These are phyloP conservation scores for Apiotrichum laibachii DNA, from an alignment of 1,284 basidiomycete species.

Conservation along the genomic window DNA sequence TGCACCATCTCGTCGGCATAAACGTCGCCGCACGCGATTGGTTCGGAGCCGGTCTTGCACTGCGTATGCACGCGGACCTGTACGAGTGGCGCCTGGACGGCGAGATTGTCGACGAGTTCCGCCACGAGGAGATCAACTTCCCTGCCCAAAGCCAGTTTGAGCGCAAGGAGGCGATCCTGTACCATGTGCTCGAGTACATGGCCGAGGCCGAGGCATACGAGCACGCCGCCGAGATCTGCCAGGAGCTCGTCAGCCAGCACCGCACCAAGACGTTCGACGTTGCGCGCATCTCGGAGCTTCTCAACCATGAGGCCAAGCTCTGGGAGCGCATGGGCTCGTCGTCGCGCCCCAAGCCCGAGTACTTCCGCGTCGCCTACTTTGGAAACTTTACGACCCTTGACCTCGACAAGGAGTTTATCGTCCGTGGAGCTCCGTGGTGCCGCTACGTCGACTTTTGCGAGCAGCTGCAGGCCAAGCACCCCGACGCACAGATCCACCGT, in stretches of 20 bases:
- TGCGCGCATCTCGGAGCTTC: slow-evolving; percentile 74
- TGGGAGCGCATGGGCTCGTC: slow-evolving; percentile 79
- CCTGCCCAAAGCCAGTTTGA: slow-evolving; percentile 92
- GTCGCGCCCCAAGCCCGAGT: slow-evolving; percentile 80
- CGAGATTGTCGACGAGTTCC: slow-evolving; percentile 73
- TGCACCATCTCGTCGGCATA: slow-evolving; percentile 86
- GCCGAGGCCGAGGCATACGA: slow-evolving; percentile 97
- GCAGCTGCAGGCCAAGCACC: slow-evolving; percentile 86
- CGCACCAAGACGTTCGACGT: slow-evolving; percentile 85
- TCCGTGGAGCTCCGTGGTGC: slow-evolving; percentile 42
- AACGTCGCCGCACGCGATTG: slow-evolving; percentile 84
- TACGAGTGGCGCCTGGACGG: slow-evolving; percentile 82
- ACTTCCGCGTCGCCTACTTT: slow-evolving; percentile 70
- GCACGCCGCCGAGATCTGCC: slow-evolving; percentile 86
- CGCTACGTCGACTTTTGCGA: slow-evolving; percentile 62
- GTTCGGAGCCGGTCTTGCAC: slow-evolving; percentile 84
- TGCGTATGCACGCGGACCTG: slow-evolving; percentile 89
- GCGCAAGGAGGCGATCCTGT: slow-evolving; percentile 83
- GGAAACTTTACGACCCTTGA: slow-evolving; percentile 44
- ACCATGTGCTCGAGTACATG: slow-evolving; percentile 81
- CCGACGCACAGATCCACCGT: slow-evolving; percentile 77
- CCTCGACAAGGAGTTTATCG: slow-evolving; percentile 49
- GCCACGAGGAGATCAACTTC: slow-evolving; percentile 66
- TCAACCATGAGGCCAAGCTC: slow-evolving; percentile 76
- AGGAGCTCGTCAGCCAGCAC: slow-evolving; percentile 81